Base-by-base conservation (phyloP, 2,329 filamentous ascomycete genomes). In the Talaromyces atroroseus region DNA sequence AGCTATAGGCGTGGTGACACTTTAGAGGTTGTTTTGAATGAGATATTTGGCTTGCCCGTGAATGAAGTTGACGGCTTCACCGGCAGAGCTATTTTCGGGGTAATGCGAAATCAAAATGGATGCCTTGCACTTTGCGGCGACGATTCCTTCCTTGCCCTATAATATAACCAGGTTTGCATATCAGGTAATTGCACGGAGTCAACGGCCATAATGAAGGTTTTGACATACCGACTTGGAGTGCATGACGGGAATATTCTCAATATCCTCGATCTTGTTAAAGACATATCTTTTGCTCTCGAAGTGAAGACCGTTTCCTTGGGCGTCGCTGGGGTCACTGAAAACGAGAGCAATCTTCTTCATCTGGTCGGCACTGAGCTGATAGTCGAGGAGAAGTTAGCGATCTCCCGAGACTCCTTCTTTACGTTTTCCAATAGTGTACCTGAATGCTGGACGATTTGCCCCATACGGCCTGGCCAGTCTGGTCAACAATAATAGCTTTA, bases 21-120 rank as follows among this genome's bases (percentile, higher is more conserved):
- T 21, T 59, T 49, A 59, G 21, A 59, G 55, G 10, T 54, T 44
- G 49, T 83, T 78, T 66, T 83, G 82, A 72, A 89, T 85, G 62
- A 96, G 84, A 80, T 97, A 96, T 75, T 95, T 89, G 67, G 84
- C 90, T 61, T 99, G 82, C 66, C 84, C 80, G 79, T 92, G 89
- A 64, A 95, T 88, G 50, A 88, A 89, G 71, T 83, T 83, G 66
- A 86, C 86, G 61, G 90, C 86, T 72, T 87, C 86, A 70, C 89
- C 86, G 52, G 88, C 89, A 72, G 88, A 80, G 64, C 86, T 78
- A 60, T 73, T 72, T 73, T 95, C 90, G 64, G 80, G 81, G 81
- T 97, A 90, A 80, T 96, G 90, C 65, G 85, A 88, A 71, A 99
- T 77, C 71, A 99, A 83, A 72, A 97, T 86, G 65, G 91, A 90